Conservation (phyloP, 371 early-diverging fungal species). For the Rhizopus sp. region DNA sequence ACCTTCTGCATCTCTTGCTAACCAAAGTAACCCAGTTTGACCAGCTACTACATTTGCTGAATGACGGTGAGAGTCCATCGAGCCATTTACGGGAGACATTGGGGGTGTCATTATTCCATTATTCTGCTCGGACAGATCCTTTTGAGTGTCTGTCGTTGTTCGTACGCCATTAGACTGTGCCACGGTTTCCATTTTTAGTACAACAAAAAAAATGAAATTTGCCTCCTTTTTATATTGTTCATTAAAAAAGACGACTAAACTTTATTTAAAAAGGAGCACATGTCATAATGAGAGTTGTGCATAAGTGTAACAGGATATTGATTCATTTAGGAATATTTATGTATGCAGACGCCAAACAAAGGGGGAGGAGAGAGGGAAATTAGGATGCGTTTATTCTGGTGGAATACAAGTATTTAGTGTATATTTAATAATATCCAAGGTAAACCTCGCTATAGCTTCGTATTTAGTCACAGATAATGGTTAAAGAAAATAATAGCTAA, state of each 20-base stretch:
- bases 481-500: no score
- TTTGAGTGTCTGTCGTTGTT: neutral
- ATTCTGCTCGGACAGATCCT: neutral
- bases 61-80: constrained; percentile 60
- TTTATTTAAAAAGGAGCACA: neutral
- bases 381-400: neutral
- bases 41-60: constrained; percentile 21
- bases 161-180: neutral
- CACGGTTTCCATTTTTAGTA: constrained; percentile 4
- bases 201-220: neutral
- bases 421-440: no score
- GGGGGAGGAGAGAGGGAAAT: neutral
- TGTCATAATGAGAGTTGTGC: neutral
- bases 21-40: constrained; percentile 28
- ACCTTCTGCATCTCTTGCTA: constrained; percentile 19
- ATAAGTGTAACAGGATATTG: constrained; percentile 3
- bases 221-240: neutral
- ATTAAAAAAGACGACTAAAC: constrained; percentile 3
- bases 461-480: no score
- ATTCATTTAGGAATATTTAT: neutral
- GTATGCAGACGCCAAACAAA: constrained; percentile 6
- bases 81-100: constrained; percentile 68
- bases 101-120: constrained; percentile 17
- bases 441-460: no score
- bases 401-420: no score